Evolutionary conservation across 2,329 filamentous ascomycete species (phyloP).

Genomic region (Diplodia seriata): DNA sequence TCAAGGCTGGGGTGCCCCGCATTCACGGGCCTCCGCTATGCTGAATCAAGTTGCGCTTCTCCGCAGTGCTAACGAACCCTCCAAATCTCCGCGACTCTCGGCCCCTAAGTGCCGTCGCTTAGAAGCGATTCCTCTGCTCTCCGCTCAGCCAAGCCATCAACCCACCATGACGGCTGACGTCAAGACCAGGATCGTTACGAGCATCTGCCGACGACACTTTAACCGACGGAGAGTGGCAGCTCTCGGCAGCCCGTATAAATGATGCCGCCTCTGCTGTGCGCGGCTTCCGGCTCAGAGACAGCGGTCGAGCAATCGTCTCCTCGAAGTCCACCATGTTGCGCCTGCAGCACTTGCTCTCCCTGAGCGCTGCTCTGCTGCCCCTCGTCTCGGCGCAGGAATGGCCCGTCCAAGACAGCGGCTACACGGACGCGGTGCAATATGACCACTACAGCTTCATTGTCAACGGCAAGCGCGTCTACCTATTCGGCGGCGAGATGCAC

Average conservation of each 20-base stretch:
- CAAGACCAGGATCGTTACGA: neutral
- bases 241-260: neutral
- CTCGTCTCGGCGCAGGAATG: conserved; percentile 42
- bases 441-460: conserved; percentile 62
- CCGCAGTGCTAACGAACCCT: neutral
- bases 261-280: neutral
- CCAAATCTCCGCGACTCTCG: neutral
- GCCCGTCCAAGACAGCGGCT: conserved; percentile 58
- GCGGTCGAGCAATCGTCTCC: neutral
- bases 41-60: neutral
- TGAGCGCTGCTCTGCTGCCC: neutral
- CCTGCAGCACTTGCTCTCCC: conserved; percentile 1
- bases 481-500: conserved; percentile 63
- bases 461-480: conserved; percentile 58
- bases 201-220: neutral
- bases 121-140: neutral
- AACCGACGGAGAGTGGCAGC: neutral
- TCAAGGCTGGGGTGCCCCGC: conserved; percentile 7
- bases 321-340: neutral
- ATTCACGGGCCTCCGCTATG: conserved; percentile 1
- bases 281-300: neutral
- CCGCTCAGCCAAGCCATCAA: neutral
- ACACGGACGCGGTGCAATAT: conserved; percentile 59
- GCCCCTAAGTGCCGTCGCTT: neutral
- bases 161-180: conserved; percentile 1